Base-by-base conservation (phyloP, 345 rosid species). In the Arabis hirsuta region DNA sequence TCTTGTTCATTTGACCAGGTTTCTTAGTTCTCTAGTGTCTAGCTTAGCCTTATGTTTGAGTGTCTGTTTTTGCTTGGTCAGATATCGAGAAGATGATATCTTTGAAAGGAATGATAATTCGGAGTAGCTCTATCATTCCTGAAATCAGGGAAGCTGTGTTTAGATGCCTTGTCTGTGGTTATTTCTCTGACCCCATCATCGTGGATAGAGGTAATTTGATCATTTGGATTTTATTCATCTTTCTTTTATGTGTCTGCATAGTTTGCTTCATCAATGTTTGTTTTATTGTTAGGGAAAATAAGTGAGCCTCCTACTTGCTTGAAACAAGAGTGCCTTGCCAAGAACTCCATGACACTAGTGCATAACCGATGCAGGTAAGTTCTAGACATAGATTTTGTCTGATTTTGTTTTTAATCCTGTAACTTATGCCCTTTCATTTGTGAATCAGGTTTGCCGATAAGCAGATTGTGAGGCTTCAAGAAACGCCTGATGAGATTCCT, bases 381-480 rank as follows among this genome's bases (percentile, higher is more conserved):
- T 63, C 5, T 64, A 48, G 47, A 12, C 36, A 56, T 45, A 20
- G 20, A 53, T 19, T 63, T 19, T 69, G 14, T 39, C 32, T 46
- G 11, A 12, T 36, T 12, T 7, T 36, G 53, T 12, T 55, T 12
- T 55, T 8, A 20, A 0, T 22, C 3, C 4, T 74, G 61, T 31
- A 54, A 13, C 32, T 62, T 24, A 69, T 1, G 11, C 16, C 3
- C 5, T 61, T 27, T 12, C 38, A 22, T 45, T 20, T 0, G 53
- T 27, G 38, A 2, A 67, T 65, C 86, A 91, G 99, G 81, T 95
- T 95, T 80, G 93, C 91, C 1, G 97, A 95, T 81, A 95, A 90
- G 96, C 97, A 95, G 84, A 91, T 95, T 73, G 96, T 95, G 77
- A 86, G 94, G 84, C 99, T 95, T 52, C 99, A 91, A 82, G 99